Base-by-base conservation (phyloP, 768 basidiomycete genomes). In the Podaxis carcinomalis region DNA sequence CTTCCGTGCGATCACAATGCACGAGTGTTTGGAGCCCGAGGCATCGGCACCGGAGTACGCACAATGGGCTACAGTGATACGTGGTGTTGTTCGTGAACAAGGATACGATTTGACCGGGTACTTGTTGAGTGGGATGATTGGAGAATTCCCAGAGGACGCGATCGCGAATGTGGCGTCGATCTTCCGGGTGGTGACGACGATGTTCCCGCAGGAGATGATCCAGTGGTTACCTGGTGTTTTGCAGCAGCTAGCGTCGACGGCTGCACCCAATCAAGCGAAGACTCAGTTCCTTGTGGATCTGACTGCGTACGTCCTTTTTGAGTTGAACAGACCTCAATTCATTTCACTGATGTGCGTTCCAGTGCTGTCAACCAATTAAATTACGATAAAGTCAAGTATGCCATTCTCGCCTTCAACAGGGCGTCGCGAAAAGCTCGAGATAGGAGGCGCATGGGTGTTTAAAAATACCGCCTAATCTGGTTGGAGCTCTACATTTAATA, bases 121-220 rank as follows among this genome's bases (percentile, higher is more conserved):
- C 64, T 71, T 94, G 28, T 76, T 98, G 56, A 75, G 80, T 19
- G 96, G 97, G 3, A 78, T 98, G 27, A 86, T 92, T 3, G 87
- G 89, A 21, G 88, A 90, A 63, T 98, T 95, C 71, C 92, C 93
- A 3, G 93, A 93, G 69, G 96, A 98, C 61, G 82, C 87, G 2
- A 78, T 86, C 5, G 80, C 89, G 7, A 70, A 77, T 37, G 87
- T 95, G 49, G 85, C 93, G 58, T 84, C 88, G 2, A 87, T 98
- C 63, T 83, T 96, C 72, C 83, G 92, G 14, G 79, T 83, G 11
- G 72, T 94, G 55, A 80, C 87, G 27, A 73, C 77, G 39, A 68
- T 85, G n/a, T 93, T 90, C 86, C 79, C 89, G 1, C 69, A 77
- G 5, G 86, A 89, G 68, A 71, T 95, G 49, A 75, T 89, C 37